These are phyloP conservation scores for Trametopsis cervina DNA, from an alignment of 768 basidiomycete species.

Conservation along the genomic window DNA sequence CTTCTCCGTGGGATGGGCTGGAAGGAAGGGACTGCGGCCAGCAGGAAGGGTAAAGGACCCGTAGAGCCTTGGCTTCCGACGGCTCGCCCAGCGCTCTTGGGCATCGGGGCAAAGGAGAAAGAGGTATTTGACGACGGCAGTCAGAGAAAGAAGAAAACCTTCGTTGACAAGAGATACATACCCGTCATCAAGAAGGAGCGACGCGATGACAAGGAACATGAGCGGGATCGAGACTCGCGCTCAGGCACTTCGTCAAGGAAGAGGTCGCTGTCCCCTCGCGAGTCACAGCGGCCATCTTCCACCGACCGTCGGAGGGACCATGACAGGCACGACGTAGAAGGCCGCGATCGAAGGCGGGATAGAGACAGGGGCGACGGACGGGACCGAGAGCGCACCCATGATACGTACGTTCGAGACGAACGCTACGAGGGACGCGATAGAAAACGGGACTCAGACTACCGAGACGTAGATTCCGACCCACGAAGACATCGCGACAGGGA, in stretches of 20 bases:
- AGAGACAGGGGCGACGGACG: conserved; percentile 17
- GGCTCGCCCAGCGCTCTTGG: conserved; percentile 79
- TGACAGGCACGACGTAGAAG: conserved; percentile 16
- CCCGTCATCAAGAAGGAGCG: conserved; percentile 72
- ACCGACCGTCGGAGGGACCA: conserved; percentile 21
- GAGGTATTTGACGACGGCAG: conserved; percentile 67
- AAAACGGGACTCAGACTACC: conserved; percentile 20
- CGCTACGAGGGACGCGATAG: conserved; percentile 20
- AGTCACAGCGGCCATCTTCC: conserved; percentile 46
- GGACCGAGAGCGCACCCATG: neutral
- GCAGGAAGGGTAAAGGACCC: conserved; percentile 48
- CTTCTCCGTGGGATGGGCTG: conserved; percentile 96
- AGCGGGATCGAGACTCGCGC: conserved; percentile 17
- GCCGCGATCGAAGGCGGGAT: conserved; percentile 26
- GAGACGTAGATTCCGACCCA: conserved; percentile 4
- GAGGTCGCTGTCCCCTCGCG: conserved; percentile 32
- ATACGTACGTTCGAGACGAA: conserved; percentile 17
- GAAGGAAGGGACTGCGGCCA: conserved; percentile 75
- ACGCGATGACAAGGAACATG: conserved; percentile 17
- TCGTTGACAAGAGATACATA: conserved; percentile 71
- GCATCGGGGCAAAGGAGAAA: conserved; percentile 90
- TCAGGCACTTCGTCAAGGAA: conserved; percentile 23
- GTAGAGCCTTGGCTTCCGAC: conserved; percentile 78
- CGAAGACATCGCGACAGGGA: conserved; percentile 1
- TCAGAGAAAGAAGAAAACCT: conserved; percentile 37